A percentile compares a stretch with the other conserved stretches of the same genome.
phyloP scores from a whole-genome alignment of 352 stramenopile genomes.

The Discostella stelligera region DNA sequence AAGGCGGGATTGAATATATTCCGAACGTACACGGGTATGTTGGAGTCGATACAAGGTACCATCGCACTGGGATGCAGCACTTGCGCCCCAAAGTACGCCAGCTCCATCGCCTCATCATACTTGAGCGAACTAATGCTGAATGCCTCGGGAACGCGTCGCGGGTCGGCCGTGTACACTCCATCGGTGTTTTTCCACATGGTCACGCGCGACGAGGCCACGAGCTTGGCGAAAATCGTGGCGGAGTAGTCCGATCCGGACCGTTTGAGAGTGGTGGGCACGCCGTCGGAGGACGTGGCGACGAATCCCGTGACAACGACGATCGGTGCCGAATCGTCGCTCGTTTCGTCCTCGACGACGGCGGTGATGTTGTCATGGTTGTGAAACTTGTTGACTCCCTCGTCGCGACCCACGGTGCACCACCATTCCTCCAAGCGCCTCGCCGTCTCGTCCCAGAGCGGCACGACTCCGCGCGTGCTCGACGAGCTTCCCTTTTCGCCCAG shows the following conservation, averaged over 20 bases:
- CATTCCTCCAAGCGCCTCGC: conserved; percentile 47
- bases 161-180: conserved; percentile 95
- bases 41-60: conserved; percentile 74
- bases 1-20: conserved; percentile 94
- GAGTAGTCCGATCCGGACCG: conserved; percentile 93
- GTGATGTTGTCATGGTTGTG: neutral
- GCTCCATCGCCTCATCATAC: conserved; percentile 96
- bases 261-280: conserved; percentile 91
- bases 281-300: conserved; percentile 91
- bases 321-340: neutral
- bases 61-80: conserved; percentile 88
- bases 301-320: conserved; percentile 93
- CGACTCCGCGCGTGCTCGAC: conserved; percentile 80
- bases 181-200: conserved; percentile 98
- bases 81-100: conserved; percentile 97
- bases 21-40: conserved; percentile 93
- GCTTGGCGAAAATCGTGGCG: conserved; percentile 90
- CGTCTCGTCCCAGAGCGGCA: conserved; percentile 56
- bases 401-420: conserved; percentile 54
- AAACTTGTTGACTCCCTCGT: conserved; percentile 43
- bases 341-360: conserved; percentile 11
- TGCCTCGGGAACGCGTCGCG: conserved; percentile 89
- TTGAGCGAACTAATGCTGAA: conserved; percentile 87
- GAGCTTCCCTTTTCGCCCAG: conserved; percentile 84
- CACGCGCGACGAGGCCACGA: conserved; percentile 88